These are phyloP conservation scores for Persicaria maculosa DNA, from an alignment of 148 eudicot genomes.

Conservation along the genomic window DNA sequence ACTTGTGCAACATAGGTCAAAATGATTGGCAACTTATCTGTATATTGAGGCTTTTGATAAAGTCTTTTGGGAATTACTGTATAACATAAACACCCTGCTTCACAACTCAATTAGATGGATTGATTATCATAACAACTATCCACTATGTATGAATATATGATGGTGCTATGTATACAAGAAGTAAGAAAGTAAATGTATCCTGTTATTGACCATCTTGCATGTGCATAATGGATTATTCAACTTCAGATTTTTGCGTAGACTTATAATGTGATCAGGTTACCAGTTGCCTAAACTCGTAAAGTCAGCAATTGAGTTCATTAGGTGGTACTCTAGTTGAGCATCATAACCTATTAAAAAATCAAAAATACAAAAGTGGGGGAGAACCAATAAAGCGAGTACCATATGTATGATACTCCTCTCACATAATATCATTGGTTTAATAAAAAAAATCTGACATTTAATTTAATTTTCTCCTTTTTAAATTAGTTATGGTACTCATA, in stretches of 20 bases:
- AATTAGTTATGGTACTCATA: no score
- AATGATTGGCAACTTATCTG: background rate
- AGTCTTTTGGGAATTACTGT: background rate
- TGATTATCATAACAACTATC: background rate
- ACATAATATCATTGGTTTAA: no score
- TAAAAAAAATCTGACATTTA: no score
- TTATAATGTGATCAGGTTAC: background rate
- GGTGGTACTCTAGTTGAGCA: no score
- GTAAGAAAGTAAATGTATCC: background rate
- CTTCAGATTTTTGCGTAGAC: background rate
- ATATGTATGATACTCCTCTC: no score
- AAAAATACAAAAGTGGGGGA: no score
- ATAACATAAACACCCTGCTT: background rate
- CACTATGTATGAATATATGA: background rate
- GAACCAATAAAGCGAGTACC: no score
- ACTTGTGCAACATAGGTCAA: background rate
- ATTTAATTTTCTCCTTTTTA: no score
- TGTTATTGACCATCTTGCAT: background rate
- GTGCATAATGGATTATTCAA: background rate
- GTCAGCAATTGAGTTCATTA: background rate
- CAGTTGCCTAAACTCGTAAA: background rate
- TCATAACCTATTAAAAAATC: no score
- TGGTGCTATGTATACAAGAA: background rate
- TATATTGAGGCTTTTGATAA: background rate
- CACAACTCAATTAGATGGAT: background rate